Evolutionary conservation across 2,329 filamentous ascomycete species (phyloP), one percentile per base, ranked within the genome.

Genomic region (Colletotrichum tofieldiae): DNA sequence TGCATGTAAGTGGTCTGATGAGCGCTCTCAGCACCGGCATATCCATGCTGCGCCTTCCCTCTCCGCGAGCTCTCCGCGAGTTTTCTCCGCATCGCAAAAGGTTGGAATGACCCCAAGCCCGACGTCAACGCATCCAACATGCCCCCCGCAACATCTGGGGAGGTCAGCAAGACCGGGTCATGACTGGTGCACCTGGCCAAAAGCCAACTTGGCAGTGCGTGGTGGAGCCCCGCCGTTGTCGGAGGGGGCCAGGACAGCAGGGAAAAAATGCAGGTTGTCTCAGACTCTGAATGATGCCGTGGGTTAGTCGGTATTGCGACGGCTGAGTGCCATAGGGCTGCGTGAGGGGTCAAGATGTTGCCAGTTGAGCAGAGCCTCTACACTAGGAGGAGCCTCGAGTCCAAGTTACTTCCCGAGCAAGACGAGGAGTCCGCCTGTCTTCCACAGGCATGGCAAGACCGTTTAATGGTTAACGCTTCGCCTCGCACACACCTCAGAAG

Each of bases 131-230:
- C 26, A 64, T 35, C 58, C 45, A 35, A 61, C 29, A 12, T 29
- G 8, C 9, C 45, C 68, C 68, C 65, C 65, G 69, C 65, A 64
- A 58, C 59, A 64, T 64, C 65, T 69, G 59, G 69, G 68, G 65
- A 72, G 69, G 52, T 29, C 58, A 64, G 59, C 52, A 47, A 43
- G 32, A 45, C 65, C 64, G 65, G 51, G 51, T 68, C 64, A 68
- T 71, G 68, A 71, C 65, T 71, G 64, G 49, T 72, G 69, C 62
- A 68, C 59, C 69, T 52, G 65, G 59, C 65, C 47, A 45, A 45
- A 56, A 39, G 11, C 59, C 58, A 67, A 63, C 65, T 72, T 68
- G 65, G 52, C 69, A 63, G 51, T 54, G 23, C 43, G 18, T 52
- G 65, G 63, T 65, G 69, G 59, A 51, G 9, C 69, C 65, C 26